Evolutionary conservation across 2,329 filamentous ascomycete species (phyloP).

Genomic region (Sclerotinia subarctica): DNA sequence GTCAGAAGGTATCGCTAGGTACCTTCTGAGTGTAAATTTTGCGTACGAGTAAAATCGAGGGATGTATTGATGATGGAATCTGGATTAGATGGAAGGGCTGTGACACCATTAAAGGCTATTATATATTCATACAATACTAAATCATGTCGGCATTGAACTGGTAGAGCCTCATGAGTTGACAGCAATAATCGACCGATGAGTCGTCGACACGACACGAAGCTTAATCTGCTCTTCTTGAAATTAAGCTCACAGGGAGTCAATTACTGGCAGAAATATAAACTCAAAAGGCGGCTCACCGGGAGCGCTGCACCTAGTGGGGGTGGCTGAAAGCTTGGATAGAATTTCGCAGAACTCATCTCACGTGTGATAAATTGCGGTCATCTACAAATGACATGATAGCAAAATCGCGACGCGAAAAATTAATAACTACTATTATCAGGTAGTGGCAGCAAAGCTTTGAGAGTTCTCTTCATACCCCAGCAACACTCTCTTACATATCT

Average conservation of each 20-base stretch:
- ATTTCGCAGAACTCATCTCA: background rate
- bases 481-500: slow-evolving; percentile 9
- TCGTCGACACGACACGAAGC: background rate
- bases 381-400: slow-evolving; percentile 7
- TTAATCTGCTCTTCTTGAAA: too few species aligned
- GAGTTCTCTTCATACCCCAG: slow-evolving; percentile 14
- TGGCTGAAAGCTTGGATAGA: background rate
- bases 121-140: background rate
- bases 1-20: background rate
- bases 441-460: slow-evolving; percentile 14
- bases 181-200: background rate
- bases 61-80: background rate
- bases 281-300: background rate
- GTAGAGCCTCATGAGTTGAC: background rate
- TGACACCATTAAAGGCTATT: background rate
- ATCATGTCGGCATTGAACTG: background rate
- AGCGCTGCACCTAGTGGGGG: background rate
- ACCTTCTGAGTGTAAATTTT: too few species aligned
- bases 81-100: background rate
- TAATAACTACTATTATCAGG: slow-evolving; percentile 18
- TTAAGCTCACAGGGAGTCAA: background rate
- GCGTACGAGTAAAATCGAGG: background rate
- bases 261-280: background rate
- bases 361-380: background rate
- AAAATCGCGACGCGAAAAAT: slow-evolving; percentile 23